Evolutionary conservation across 371 early-diverging fungal genomes (phyloP), one percentile per base, ranked within the genome.

Genomic region (Dichotomocladium elegans): DNA sequence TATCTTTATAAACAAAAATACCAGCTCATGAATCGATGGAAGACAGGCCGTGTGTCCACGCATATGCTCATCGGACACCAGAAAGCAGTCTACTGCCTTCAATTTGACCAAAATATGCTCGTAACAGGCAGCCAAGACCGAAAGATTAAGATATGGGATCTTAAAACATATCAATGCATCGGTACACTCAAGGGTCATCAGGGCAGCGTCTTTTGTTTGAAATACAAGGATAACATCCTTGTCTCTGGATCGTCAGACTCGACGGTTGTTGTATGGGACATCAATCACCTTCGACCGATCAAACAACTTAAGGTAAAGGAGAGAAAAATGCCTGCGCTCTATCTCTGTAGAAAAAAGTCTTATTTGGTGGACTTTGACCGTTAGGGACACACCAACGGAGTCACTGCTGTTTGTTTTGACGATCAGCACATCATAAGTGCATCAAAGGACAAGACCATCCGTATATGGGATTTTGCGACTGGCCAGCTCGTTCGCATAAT

Each of bases 61-160:
- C 63, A 48, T 12, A 52, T 21, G 40, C 25, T 70, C 60, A 31
- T 64, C 0, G 95, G 98, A 1, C 99, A 99, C 64, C 48, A 50
- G 9, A 96, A 97, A 58, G 85, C 93, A 48, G 91, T 99, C 4
- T 94, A 99, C 63, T 96, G 96, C 58, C 76, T 98, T 21, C 98
- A 94, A 62, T 91, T 89, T 62, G 93, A 94, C 61, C 69, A 78
- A 25, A 58, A 88, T 28, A 83, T 82, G 46, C 81, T 98, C 29
- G 83, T 96, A 14, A 91, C 93, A 0, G 98, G 98, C 9, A 95
- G 95, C 10, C 85, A 96, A 47, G 99, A 99, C 74, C 76, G 83
- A 26, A 89, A 92, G 5, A 83, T 97, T 53, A 84, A 85, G 55
- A 72, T 91, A 43, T 92, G 91, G 91, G 82, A 89, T 57, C 58